Base-by-base conservation (phyloP, 1,284 basidiomycete genomes). In the Cutaneotrichosporon spelunceum region DNA sequence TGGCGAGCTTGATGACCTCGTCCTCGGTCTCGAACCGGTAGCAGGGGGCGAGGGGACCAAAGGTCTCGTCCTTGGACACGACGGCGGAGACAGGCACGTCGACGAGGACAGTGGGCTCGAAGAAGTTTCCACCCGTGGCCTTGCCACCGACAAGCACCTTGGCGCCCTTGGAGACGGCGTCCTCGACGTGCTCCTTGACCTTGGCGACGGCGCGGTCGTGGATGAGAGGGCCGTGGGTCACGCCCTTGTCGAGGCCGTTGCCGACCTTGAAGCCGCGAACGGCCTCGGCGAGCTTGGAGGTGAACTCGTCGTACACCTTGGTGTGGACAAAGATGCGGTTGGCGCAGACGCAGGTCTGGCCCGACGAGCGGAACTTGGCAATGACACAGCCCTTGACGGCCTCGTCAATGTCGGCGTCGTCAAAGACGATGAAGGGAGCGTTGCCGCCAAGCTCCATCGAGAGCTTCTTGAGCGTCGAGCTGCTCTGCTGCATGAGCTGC, bases 151-250 rank as follows among this genome's bases (percentile, higher is more conserved):
- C 83, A 33, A 98, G 84, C 44, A 99, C 81, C 78, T 89, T 88
- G 3, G 93, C 95, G 49, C 96, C 96, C 56, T 85, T 85, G 39
- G 83, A 74, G 54, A 95, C 82, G 7, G 93, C 93, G 70, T 95
- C 90, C 53, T 91, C 84, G 63, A 99, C 87, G 79, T 99, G 96
- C 67, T 84, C 81, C 66, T 86, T 81, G 23, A 95, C 93, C 81
- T 99, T 99, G 66, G 88, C 85, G 57, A 93, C 82, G 0, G 94
- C 93, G 29, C 86, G 87, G 29, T 83, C 80, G 79, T 96, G 93
- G 67, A 99, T 96, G 56, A 99, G 83, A 8, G 96, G 96, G 0
- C 96, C 96, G 71, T 97, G 93, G 1, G 93, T 97, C 33, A 84
- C 86, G 64, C 84, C 84, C 63, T 87, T 84, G 63, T 93, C 89